These are phyloP conservation scores for Psilocybe azurescens DNA, from an alignment of 768 basidiomycete species.

Conservation along the genomic window DNA sequence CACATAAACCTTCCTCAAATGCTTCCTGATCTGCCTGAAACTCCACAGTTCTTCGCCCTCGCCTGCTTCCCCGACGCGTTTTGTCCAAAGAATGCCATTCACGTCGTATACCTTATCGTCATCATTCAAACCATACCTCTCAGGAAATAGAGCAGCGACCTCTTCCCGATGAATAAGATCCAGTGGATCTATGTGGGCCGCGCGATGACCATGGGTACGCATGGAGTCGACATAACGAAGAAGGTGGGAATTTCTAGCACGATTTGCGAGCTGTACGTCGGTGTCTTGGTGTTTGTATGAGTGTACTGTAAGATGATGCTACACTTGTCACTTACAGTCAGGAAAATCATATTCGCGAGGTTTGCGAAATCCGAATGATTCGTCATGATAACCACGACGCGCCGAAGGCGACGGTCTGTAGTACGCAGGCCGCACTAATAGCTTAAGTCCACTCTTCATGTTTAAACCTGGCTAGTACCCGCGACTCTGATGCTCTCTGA, in stretches of 20 bases:
- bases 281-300: conserved; percentile 52
- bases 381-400: conserved; percentile 66
- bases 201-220: conserved; percentile 84
- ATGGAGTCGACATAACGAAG: conserved; percentile 90
- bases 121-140: conserved; percentile 75
- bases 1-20: conserved; percentile 78
- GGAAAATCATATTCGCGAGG: conserved; percentile 65
- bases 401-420: conserved; percentile 11
- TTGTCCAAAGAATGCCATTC: conserved; percentile 84
- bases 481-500: background rate
- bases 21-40: conserved; percentile 70
- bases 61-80: conserved; percentile 41
- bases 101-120: conserved; percentile 63
- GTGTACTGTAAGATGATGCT: background rate
- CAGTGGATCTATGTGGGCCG: conserved; percentile 86
- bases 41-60: conserved; percentile 57
- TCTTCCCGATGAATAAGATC: conserved; percentile 88
- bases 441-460: background rate
- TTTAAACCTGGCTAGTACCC: background rate
- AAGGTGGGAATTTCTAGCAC: conserved; percentile 70
- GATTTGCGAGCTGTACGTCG: conserved; percentile 65
- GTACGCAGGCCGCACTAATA: background rate
- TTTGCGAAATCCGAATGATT: conserved; percentile 80
- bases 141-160: conserved; percentile 73
- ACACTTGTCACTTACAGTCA: conserved; percentile 60